A percentile compares a stretch with the other conserved stretches of the same genome.
Evolutionary conservation across 2,329 filamentous ascomycete genomes (phyloP).

Genomic region (Exophiala sideris): DNA sequence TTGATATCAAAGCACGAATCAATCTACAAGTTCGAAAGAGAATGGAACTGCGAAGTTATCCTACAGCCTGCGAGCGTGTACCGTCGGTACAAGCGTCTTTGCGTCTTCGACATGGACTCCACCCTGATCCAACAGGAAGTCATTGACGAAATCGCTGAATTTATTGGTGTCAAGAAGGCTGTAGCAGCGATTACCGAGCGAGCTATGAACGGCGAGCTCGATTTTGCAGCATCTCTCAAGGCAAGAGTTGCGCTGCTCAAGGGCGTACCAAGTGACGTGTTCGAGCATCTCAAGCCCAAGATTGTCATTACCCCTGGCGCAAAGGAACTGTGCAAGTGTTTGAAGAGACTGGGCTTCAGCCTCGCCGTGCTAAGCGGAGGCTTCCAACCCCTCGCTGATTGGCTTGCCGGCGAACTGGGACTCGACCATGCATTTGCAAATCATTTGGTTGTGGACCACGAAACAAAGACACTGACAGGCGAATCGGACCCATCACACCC

Average conservation of each 20-base stretch:
- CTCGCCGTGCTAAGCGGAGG: slow-evolving; percentile 90
- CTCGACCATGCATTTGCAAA: slow-evolving; percentile 90
- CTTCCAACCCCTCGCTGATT: slow-evolving; percentile 82
- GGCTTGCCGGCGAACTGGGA: slow-evolving; percentile 76
- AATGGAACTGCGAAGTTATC: slow-evolving; percentile 84
- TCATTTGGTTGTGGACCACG: slow-evolving; percentile 52
- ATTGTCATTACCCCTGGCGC: slow-evolving; percentile 83
- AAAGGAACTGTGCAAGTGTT: slow-evolving; percentile 65
- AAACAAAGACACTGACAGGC: slow-evolving; percentile 53
- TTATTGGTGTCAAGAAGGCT: slow-evolving; percentile 73
- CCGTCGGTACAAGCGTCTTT: slow-evolving; percentile 75
- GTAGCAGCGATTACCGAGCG: slow-evolving; percentile 86
- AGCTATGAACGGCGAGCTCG: slow-evolving; percentile 93
- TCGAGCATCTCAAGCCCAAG: slow-evolving; percentile 69
- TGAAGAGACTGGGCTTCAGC: slow-evolving; percentile 77
- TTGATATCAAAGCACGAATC: slow-evolving; percentile 77
- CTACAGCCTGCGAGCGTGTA: slow-evolving; percentile 71
- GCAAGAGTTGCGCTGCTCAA: slow-evolving; percentile 77
- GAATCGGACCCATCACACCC: slow-evolving; percentile 51
- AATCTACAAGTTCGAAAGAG: slow-evolving; percentile 78
- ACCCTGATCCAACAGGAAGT: slow-evolving; percentile 97
- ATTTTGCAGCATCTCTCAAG: slow-evolving; percentile 80
- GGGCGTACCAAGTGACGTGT: slow-evolving; percentile 74
- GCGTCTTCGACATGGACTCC: slow-evolving; percentile 98
- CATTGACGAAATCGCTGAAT: slow-evolving; percentile 88